Conservation (phyloP, 192 early-diverging fungal species). For the Spizellomyces punctatus region DNA sequence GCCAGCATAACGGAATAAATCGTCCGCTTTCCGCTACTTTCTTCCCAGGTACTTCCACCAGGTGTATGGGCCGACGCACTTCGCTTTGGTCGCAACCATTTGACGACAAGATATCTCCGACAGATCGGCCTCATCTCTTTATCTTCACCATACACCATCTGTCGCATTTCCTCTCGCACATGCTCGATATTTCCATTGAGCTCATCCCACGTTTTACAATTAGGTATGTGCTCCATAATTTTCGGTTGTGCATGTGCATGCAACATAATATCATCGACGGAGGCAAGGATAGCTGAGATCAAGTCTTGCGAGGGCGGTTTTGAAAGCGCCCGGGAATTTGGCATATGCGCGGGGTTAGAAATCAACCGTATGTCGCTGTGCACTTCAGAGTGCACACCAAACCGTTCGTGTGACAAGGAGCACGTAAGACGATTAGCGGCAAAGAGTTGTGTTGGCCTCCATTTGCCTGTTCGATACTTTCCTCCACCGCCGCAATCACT, state of each 20-base stretch:
- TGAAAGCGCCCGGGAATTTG: background rate
- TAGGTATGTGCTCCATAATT: background rate
- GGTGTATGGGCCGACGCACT: background rate
- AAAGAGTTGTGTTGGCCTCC: slow-evolving; percentile 8
- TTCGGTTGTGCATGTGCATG: background rate
- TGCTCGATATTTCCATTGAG: background rate
- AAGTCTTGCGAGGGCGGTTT: background rate
- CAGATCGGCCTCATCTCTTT: background rate
- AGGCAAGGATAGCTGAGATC: background rate
- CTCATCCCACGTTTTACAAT: background rate
- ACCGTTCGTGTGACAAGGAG: background rate
- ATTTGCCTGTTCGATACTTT: slow-evolving; percentile 7
- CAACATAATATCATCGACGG: background rate
- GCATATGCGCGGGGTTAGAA: background rate
- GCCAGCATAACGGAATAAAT: slow-evolving; percentile 1
- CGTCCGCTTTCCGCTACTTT: background rate
- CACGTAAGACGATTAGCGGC: slow-evolving; percentile 1
- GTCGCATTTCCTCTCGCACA: background rate
- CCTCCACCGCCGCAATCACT: slow-evolving; percentile 13
- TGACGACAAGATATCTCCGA: background rate
- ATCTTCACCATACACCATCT: slow-evolving; percentile 6
- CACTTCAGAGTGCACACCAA: background rate
- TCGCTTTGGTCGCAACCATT: background rate
- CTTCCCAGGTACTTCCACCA: background rate
- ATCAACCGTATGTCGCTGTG: background rate